Conservation (phyloP, 495 filamentous ascomycete species). For the Penicillium cinerascens region DNA sequence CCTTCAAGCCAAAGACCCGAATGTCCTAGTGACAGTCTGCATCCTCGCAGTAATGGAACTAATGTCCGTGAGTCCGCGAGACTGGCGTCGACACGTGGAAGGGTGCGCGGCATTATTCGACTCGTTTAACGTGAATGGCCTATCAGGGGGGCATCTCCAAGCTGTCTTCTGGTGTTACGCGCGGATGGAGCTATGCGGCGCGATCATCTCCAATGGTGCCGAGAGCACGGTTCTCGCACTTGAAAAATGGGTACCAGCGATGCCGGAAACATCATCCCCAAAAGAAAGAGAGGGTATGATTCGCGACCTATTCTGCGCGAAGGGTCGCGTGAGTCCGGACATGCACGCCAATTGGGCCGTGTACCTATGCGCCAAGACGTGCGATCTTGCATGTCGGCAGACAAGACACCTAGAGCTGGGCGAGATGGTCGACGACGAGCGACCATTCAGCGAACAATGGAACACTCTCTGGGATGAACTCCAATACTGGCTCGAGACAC, state of each 20-base stretch:
- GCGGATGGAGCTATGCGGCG: conserved; percentile 42
- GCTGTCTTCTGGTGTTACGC: conserved; percentile 45
- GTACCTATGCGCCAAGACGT: conserved; percentile 35
- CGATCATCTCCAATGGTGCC: conserved; percentile 36
- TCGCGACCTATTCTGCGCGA: conserved; percentile 20
- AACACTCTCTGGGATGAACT: conserved; percentile 35
- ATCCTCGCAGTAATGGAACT: conserved; percentile 38
- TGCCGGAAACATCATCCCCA: conserved; percentile 13
- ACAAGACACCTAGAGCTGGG: conserved; percentile 28
- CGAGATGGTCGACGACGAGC: conserved; percentile 18
- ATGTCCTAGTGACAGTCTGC: conserved; percentile 30
- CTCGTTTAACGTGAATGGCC: conserved; percentile 31
- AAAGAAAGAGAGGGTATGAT: conserved; percentile 19
- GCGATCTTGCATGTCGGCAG: conserved; percentile 28
- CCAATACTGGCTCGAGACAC: conserved; percentile 31
- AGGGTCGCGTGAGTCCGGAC: conserved; percentile 20
- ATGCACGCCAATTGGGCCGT: conserved; percentile 43
- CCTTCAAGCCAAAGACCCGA: conserved; percentile 31
- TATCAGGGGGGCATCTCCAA: conserved; percentile 32
- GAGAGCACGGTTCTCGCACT: conserved; percentile 33
- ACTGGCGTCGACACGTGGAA: conserved; percentile 41
- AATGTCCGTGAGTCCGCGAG: conserved; percentile 37
- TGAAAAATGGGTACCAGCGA: conserved; percentile 29
- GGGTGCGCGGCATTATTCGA: conserved; percentile 41
- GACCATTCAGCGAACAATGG: conserved; percentile 27